These are phyloP conservation scores for Aspergillus bertholletiae DNA, from an alignment of 495 filamentous ascomycete species.

Conservation along the genomic window DNA sequence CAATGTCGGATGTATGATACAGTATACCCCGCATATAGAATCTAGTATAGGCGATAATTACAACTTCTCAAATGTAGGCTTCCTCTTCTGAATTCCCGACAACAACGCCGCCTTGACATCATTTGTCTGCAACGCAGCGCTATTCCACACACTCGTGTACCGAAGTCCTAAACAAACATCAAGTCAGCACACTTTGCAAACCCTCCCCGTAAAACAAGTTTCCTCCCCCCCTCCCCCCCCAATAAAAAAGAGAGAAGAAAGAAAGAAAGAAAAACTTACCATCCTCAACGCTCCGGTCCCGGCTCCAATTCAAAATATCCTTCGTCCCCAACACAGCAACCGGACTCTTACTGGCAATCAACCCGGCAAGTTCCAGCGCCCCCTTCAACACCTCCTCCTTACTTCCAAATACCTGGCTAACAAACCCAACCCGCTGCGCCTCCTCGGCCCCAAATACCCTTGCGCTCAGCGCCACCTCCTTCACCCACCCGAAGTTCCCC, in stretches of 20 bases:
- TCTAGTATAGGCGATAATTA: conserved; percentile 31
- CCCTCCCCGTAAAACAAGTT: neutral
- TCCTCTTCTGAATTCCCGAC: conserved; percentile 74
- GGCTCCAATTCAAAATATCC: conserved; percentile 80
- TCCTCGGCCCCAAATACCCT: conserved; percentile 75
- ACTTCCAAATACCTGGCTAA: conserved; percentile 67
- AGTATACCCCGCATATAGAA: neutral
- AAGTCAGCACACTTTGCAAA: conserved; percentile 3
- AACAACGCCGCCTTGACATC: conserved; percentile 73
- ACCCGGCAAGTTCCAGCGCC: conserved; percentile 60
- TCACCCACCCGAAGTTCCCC: conserved; percentile 76
- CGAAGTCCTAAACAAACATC: conserved; percentile 52
- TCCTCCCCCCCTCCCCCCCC: too few relatives aligned
- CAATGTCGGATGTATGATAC: too few relatives aligned
- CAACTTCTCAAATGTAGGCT: conserved; percentile 83
- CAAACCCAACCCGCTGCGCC: conserved; percentile 78
- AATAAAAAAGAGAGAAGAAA: neutral
- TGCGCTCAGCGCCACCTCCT: conserved; percentile 81
- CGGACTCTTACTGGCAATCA: conserved; percentile 80
- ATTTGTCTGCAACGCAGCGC: conserved; percentile 71
- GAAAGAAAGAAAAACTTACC: conserved; percentile 44
- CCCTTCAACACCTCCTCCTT: conserved; percentile 59
- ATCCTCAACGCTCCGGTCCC: conserved; percentile 74
- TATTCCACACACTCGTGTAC: conserved; percentile 87
- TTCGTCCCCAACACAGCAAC: conserved; percentile 93